Evolutionary conservation across 148 eudicot species (phyloP).

Genomic region (Silene conica): DNA sequence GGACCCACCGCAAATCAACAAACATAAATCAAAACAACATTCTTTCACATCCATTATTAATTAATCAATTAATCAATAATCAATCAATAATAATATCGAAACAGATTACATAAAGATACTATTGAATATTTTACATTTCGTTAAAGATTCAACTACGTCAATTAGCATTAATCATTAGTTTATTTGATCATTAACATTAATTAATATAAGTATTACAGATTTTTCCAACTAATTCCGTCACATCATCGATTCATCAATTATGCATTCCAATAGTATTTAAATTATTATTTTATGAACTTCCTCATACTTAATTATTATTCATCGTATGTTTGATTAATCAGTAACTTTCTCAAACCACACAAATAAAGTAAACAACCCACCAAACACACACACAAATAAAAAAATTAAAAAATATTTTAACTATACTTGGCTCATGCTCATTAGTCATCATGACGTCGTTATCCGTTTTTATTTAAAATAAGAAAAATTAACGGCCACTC

Average conservation of each 20-base stretch:
- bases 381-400: too few species aligned
- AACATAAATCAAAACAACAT: background rate
- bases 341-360: background rate
- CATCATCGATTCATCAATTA: background rate
- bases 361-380: too few species aligned
- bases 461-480: background rate
- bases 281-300: background rate
- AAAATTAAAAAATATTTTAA: too few species aligned
- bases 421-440: background rate
- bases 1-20: slow-evolving; percentile 11
- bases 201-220: too few species aligned
- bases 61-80: background rate
- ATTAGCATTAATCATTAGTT: background rate
- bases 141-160: background rate
- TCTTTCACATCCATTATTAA: background rate
- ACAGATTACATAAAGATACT: background rate
- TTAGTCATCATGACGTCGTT: background rate
- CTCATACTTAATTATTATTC: background rate
- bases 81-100: background rate
- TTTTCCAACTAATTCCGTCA: background rate
- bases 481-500: background rate
- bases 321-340: too few species aligned
- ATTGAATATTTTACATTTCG: background rate
- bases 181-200: background rate
- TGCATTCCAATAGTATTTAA: background rate